Evolutionary conservation across 306 rosid genomes (phyloP).

Genomic region (Betula pendula): DNA sequence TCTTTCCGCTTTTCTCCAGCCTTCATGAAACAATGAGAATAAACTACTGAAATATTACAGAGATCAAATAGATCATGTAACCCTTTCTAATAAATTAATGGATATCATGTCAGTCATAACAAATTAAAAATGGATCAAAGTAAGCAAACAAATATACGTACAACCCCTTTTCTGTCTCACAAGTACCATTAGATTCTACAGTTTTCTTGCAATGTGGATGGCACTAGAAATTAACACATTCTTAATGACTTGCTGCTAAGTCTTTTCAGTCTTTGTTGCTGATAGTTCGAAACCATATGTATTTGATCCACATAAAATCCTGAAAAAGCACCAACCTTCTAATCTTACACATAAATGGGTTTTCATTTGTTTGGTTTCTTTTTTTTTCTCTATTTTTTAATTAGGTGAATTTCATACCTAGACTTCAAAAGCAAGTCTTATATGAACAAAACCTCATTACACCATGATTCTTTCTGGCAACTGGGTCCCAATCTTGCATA

Average conservation of each 20-base stretch:
- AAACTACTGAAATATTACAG: not conserved
- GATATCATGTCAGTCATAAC: not conserved
- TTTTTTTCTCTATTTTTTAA: not conserved
- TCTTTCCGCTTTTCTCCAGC: conserved; percentile 98
- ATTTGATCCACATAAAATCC: not conserved
- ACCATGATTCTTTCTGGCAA: not conserved
- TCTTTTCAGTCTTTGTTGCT: not conserved
- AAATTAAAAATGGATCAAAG: not conserved
- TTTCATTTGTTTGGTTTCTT: not conserved
- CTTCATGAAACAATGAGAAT: conserved; percentile 38
- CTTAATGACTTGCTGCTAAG: not conserved
- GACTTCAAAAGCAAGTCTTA: not conserved
- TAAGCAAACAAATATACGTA: not conserved
- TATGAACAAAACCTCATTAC: not conserved
- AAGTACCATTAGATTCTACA: not conserved
- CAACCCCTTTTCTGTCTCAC: not conserved
- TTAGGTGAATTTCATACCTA: not conserved
- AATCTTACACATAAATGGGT: not conserved
- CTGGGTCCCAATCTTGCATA: not conserved
- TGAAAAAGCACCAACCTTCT: not conserved
- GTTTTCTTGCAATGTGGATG: not conserved
- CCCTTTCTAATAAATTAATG: not conserved
- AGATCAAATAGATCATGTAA: not conserved
- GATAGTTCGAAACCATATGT: not conserved
- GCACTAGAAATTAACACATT: not conserved